phyloP scores from a whole-genome alignment of 495 filamentous ascomycete species.

The Staphylotrichum longicolle region DNA sequence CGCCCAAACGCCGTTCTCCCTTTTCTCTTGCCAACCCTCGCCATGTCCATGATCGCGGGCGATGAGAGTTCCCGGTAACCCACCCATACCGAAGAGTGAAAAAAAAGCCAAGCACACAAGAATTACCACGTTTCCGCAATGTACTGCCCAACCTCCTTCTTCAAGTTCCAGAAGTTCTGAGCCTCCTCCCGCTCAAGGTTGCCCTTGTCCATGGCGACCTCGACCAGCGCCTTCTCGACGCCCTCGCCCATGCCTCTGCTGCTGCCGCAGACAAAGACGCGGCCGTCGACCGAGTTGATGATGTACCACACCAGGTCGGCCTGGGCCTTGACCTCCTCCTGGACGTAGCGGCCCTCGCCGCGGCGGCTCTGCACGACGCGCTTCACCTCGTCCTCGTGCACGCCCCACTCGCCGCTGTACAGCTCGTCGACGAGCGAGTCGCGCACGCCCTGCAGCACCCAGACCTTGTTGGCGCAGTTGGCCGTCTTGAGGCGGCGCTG shows the following conservation, averaged over 20 bases:
- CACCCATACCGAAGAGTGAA: neutral
- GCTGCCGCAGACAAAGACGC: slow-evolving; percentile 93
- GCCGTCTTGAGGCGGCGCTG: slow-evolving; percentile 91
- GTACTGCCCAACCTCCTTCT: slow-evolving; percentile 82
- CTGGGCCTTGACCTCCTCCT: slow-evolving; percentile 81
- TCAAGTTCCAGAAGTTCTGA: slow-evolving; percentile 71
- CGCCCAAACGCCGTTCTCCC: slow-evolving; percentile 5
- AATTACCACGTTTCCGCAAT: slow-evolving; percentile 74
- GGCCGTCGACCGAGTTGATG: slow-evolving; percentile 86
- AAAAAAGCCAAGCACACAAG: neutral
- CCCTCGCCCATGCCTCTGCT: slow-evolving; percentile 97
- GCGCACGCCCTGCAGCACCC: slow-evolving; percentile 96
- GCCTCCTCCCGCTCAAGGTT: slow-evolving; percentile 72
- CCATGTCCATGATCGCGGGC: neutral
- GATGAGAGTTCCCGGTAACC: neutral
- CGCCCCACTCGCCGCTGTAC: slow-evolving; percentile 94
- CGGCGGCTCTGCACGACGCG: slow-evolving; percentile 84
- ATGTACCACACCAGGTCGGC: slow-evolving; percentile 96
- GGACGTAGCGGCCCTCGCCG: slow-evolving; percentile 76
- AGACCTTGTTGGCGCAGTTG: slow-evolving; percentile 98
- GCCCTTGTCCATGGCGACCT: slow-evolving; percentile 78
- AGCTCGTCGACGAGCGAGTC: slow-evolving; percentile 91
- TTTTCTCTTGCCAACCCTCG: neutral
- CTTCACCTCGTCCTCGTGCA: slow-evolving; percentile 88
- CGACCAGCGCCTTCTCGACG: slow-evolving; percentile 76